Evolutionary conservation across 257 asterid species (phyloP).

Genomic region (Prunella vulgaris): DNA sequence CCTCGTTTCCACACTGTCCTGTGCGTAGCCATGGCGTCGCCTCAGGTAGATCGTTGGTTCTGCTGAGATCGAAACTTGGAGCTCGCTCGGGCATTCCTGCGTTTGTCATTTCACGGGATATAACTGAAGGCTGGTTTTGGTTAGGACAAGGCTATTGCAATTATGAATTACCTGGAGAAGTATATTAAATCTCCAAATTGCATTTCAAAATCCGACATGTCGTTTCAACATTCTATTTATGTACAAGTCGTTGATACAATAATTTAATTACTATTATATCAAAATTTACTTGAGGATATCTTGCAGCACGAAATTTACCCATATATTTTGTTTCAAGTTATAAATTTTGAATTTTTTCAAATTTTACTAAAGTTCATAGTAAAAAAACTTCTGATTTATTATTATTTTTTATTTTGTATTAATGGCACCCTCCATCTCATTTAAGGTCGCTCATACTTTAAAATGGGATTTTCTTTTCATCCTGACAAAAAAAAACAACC

Average conservation of each 20-base stretch:
- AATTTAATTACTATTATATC: too few relatives aligned
- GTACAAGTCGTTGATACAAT: not conserved
- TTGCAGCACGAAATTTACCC: not conserved
- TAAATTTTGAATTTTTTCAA: too few relatives aligned
- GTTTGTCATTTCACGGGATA: not conserved
- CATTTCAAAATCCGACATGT: not conserved
- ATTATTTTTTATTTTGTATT: too few relatives aligned
- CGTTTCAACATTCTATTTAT: not conserved
- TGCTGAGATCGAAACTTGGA: not conserved
- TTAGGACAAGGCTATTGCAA: not conserved
- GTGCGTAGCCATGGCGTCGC: not conserved
- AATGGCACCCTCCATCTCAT: too few relatives aligned
- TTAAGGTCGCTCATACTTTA: too few relatives aligned
- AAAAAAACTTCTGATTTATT: too few relatives aligned
- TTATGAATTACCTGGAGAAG: not conserved
- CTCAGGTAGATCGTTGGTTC: not conserved
- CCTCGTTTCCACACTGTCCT: not conserved
- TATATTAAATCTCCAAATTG: not conserved
- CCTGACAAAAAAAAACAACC: too few relatives aligned
- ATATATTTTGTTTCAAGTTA: too few relatives aligned
- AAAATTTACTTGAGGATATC: not conserved
- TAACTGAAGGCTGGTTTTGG: not conserved
- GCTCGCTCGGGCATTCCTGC: not conserved
- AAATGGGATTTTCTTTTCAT: too few relatives aligned
- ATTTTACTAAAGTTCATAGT: too few relatives aligned